A percentile compares a stretch with the other conserved stretches of the same genome.
Conservation (phyloP, 345 rosid genomes). For the Orychophragmus violaceus region DNA sequence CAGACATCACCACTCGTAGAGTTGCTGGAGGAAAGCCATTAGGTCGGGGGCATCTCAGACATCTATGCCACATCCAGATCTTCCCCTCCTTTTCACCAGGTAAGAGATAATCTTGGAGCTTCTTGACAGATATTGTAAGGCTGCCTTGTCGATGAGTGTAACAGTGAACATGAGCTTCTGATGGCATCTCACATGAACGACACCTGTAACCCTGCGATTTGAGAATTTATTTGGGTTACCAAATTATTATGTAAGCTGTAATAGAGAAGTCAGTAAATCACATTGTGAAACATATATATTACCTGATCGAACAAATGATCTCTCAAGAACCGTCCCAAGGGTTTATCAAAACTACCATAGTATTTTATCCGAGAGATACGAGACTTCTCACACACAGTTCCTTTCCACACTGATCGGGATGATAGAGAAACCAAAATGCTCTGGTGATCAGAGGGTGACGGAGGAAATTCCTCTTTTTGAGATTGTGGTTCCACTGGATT, state of each 20-base stretch:
- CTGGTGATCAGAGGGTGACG: constrained; percentile 91
- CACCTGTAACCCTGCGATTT: constrained; percentile 60
- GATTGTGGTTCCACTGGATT: constrained; percentile 41
- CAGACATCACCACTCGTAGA: constrained; percentile 87
- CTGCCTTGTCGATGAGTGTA: constrained; percentile 97
- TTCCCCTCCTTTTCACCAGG: constrained; percentile 91
- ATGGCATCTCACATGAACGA: constrained; percentile 83
- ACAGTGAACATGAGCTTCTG: constrained; percentile 97
- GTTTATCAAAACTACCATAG: constrained; percentile 93
- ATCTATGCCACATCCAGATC: constrained; percentile 99
- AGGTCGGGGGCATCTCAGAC: constrained; percentile 76
- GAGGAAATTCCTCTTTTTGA: constrained; percentile 80
- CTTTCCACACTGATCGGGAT: constrained; percentile 96
- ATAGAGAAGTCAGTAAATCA: neutral
- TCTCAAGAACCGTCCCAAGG: constrained; percentile 87
- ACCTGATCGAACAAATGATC: constrained; percentile 95
- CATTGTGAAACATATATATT: constrained; percentile 2
- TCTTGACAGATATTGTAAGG: constrained; percentile 94
- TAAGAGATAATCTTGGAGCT: constrained; percentile 58
- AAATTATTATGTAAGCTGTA: neutral
- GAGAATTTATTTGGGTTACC: neutral
- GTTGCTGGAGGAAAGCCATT: constrained; percentile 92
- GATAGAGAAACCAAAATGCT: constrained; percentile 97
- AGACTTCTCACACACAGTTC: constrained; percentile 89
- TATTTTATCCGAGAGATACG: constrained; percentile 93